Evolutionary conservation across 192 early-diverging fungal genomes (phyloP).

Genomic region (Linnemannia zychae): DNA sequence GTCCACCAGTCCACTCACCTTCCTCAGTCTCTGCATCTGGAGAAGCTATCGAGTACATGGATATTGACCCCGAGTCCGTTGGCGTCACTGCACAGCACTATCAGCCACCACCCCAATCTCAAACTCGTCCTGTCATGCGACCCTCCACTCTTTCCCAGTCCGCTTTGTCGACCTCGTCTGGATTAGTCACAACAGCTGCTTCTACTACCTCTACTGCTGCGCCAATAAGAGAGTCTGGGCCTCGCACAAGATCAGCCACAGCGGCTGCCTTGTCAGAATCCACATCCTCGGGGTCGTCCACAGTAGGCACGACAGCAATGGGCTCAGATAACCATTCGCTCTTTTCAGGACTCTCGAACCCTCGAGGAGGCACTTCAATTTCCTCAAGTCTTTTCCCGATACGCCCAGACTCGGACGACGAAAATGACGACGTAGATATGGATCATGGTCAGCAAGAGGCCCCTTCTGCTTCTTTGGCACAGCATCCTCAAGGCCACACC

Average conservation of each 20-base stretch:
- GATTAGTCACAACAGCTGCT: not conserved
- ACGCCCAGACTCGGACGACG: constrained; percentile 44
- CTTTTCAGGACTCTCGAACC: constrained; percentile 17
- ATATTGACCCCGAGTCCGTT: constrained; percentile 39
- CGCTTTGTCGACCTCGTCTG: not conserved
- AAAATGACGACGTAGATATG: constrained; percentile 24
- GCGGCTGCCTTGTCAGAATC: not conserved
- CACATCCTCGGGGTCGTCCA: constrained; percentile 7
- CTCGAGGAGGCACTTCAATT: constrained; percentile 43
- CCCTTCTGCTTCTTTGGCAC: not conserved
- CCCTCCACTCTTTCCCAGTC: not conserved
- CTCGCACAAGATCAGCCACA: constrained; percentile 13
- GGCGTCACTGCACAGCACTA: constrained; percentile 11
- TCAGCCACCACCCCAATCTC: constrained; percentile 4
- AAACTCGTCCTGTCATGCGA: constrained; percentile 8
- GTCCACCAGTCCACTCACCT: constrained; percentile 5
- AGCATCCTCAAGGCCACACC: not conserved
- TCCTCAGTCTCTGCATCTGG: not conserved
- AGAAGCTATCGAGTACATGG: constrained; percentile 25
- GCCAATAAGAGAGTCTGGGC: not conserved
- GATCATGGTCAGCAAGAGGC: not conserved
- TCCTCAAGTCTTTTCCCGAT: constrained; percentile 41
- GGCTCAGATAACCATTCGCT: constrained; percentile 18
- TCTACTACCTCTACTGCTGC: constrained; percentile 5
- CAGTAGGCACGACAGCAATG: not conserved